A percentile compares a stretch with the other conserved stretches of the same genome.
Conservation (phyloP, 108 stramenopile genomes). For the Cyclostephanos tholiformis region DNA sequence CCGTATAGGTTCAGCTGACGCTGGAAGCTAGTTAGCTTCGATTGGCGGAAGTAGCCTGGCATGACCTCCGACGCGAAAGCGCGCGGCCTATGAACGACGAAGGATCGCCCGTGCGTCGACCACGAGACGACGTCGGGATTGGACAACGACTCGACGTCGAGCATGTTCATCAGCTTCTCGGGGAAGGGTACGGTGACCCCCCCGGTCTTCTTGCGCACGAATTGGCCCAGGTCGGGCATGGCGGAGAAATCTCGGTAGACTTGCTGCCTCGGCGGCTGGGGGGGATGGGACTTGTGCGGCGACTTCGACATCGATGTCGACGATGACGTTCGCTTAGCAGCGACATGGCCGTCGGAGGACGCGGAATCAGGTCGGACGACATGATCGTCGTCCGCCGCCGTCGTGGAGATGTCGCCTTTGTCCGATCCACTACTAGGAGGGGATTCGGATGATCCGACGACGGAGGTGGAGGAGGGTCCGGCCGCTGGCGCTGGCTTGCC, state of each 20-base stretch:
- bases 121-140: conserved; percentile 62
- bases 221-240: conserved; percentile 55
- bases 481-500: not conserved
- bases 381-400: not conserved
- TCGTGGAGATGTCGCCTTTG: not conserved
- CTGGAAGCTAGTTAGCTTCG: conserved; percentile 82
- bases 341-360: not conserved
- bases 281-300: conserved; percentile 9
- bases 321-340: not conserved
- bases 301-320: conserved; percentile 3
- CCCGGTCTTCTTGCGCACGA: conserved; percentile 84
- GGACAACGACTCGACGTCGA: conserved; percentile 52
- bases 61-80: conserved; percentile 85
- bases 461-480: not conserved
- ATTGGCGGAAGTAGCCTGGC: conserved; percentile 88
- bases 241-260: conserved; percentile 79
- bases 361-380: not conserved
- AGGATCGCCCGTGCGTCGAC: conserved; percentile 85
- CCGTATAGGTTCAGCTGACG: conserved; percentile 94
- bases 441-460: not conserved
- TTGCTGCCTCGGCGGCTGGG: conserved; percentile 42
- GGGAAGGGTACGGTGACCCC: conserved; percentile 87
- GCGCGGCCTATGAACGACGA: conserved; percentile 84
- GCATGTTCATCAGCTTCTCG: conserved; percentile 82
- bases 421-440: not conserved